Evolutionary conservation across 495 filamentous ascomycete species (phyloP).

Genomic region (Hypoxylon lienhwacheense): DNA sequence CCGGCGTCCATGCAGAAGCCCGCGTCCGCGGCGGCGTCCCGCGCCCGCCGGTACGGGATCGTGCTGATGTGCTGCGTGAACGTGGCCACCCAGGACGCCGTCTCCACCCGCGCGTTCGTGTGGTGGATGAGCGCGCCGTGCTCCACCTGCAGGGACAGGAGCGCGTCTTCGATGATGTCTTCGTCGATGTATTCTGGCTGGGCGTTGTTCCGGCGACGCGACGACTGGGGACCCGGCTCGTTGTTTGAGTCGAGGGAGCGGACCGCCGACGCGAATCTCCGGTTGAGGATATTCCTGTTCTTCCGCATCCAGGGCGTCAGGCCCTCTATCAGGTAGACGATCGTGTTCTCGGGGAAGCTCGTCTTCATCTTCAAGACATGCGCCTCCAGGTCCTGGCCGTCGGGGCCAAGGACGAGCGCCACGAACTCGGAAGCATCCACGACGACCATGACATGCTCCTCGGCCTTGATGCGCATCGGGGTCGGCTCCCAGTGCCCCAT

Average conservation of each 20-base stretch:
- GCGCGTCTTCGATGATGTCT: slow-evolving; percentile 71
- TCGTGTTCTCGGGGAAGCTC: slow-evolving; percentile 54
- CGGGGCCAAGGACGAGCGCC: slow-evolving; percentile 55
- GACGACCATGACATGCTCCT: slow-evolving; percentile 69
- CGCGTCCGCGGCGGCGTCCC: slow-evolving; percentile 49
- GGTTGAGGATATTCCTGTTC: slow-evolving; percentile 67
- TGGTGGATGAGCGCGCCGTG: slow-evolving; percentile 74
- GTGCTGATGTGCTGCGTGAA: slow-evolving; percentile 83
- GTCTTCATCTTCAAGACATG: slow-evolving; percentile 62
- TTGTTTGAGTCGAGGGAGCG: slow-evolving; percentile 50
- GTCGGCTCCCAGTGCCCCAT: slow-evolving; percentile 69
- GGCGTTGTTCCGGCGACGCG: slow-evolving; percentile 45
- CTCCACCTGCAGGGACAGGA: slow-evolving; percentile 70
- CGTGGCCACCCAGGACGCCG: slow-evolving; percentile 73
- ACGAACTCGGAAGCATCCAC: slow-evolving; percentile 70
- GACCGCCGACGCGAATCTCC: slow-evolving; percentile 67
- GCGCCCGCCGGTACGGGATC: slow-evolving; percentile 65
- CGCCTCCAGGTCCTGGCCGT: slow-evolving; percentile 56
- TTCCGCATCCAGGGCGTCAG: slow-evolving; percentile 68
- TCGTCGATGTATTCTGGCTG: slow-evolving; percentile 63
- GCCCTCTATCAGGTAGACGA: slow-evolving; percentile 80
- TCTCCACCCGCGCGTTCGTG: slow-evolving; percentile 61
- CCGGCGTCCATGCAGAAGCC: slow-evolving; percentile 83
- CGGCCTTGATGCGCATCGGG: slow-evolving; percentile 56
- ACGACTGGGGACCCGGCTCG: slow-evolving; percentile 5